Conservation (phyloP, 208 protist genomes). For the Leishmania braziliensis region DNA sequence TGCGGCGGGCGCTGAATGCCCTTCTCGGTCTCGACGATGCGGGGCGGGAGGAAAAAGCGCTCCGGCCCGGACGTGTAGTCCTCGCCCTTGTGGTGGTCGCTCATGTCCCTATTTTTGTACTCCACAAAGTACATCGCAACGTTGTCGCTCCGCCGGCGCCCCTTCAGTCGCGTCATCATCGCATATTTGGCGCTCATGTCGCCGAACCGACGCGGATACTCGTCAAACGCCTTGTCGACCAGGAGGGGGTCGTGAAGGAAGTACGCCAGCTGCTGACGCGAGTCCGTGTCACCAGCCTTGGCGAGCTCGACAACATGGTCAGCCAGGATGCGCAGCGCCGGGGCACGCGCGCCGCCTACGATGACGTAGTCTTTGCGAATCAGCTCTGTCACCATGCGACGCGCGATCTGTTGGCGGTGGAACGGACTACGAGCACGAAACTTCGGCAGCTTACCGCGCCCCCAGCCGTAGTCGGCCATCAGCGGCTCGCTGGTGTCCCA, state of each 20-base stretch:
- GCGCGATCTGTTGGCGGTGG: conserved; percentile 86
- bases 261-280: conserved; percentile 87
- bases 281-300: conserved; percentile 89
- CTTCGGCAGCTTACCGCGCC: conserved; percentile 79
- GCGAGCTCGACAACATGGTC: conserved; percentile 90
- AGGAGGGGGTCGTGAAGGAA: conserved; percentile 89
- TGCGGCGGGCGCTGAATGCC: conserved; percentile 88
- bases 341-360: conserved; percentile 84
- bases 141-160: conserved; percentile 66
- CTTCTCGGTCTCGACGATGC: conserved; percentile 88
- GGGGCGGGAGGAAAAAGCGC: conserved; percentile 89
- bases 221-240: conserved; percentile 93
- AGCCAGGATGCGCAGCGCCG: conserved; percentile 83
- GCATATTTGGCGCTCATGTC: conserved; percentile 87
- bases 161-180: conserved; percentile 88
- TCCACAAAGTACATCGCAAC: conserved; percentile 92
- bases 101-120: conserved; percentile 89
- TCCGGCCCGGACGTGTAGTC: conserved; percentile 83
- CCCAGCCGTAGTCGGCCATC: conserved; percentile 88
- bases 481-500: conserved; percentile 79
- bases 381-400: conserved; percentile 91
- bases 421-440: conserved; percentile 84
- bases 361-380: conserved; percentile 90
- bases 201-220: conserved; percentile 85
- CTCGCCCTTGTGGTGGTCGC: conserved; percentile 91